Conservation (phyloP, 352 stramenopile species). For the Phytophthora citrophthora region DNA sequence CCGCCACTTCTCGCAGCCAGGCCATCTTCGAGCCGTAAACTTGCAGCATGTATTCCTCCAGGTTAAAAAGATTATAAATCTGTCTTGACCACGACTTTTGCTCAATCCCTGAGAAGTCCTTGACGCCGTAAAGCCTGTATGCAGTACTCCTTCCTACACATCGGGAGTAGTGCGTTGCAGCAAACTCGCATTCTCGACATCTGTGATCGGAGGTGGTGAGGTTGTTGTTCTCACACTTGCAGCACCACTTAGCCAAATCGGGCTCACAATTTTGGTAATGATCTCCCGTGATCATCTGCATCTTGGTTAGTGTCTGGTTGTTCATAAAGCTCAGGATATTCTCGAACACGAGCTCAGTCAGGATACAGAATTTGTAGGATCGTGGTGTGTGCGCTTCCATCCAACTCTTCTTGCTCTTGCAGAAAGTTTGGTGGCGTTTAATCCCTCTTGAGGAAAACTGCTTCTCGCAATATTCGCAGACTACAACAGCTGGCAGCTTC, state of each 20-base stretch:
- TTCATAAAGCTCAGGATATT: slow-evolving; percentile 17
- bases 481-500: no score
- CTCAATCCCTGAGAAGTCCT: not conserved
- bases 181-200: not conserved
- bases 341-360: slow-evolving; percentile 13
- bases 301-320: slow-evolving; percentile 21
- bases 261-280: slow-evolving; percentile 4
- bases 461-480: not conserved
- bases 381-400: not conserved
- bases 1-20: not conserved
- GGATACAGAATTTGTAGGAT: slow-evolving; percentile 12
- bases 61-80: not conserved
- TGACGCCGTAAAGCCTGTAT: not conserved
- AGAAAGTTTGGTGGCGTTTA: not conserved
- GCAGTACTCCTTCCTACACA: not conserved
- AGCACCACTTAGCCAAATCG: slow-evolving; percentile 14
- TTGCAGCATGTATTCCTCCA: not conserved
- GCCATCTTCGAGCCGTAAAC: not conserved
- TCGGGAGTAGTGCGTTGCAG: not conserved
- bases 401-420: not conserved
- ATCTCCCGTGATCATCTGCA: slow-evolving; percentile 22
- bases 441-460: not conserved
- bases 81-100: not conserved
- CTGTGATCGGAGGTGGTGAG: not conserved
- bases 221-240: slow-evolving; percentile 21